These are phyloP conservation scores for Aspergillus neotritici DNA, from an alignment of 2,329 filamentous ascomycete genomes.

Conservation along the genomic window DNA sequence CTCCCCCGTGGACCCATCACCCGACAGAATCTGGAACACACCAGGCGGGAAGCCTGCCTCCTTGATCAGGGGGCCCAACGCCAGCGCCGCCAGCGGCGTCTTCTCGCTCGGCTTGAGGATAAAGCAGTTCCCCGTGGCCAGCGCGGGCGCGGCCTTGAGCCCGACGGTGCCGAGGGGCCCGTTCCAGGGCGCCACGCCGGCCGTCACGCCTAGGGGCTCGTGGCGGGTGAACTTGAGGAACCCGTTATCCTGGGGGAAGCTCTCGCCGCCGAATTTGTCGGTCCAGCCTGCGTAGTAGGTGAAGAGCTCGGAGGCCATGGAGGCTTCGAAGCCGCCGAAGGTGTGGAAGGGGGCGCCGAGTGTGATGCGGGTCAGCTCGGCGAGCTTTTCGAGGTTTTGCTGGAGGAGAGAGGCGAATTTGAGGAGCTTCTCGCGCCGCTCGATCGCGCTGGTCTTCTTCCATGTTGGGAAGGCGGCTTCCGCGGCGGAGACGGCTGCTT, in stretches of 20 bases:
- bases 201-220: conserved; percentile 14
- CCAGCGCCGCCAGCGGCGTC: too few species aligned
- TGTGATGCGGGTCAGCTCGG: neutral
- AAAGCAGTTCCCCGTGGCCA: too few species aligned
- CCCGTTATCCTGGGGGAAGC: conserved; percentile 16
- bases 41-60: too few species aligned
- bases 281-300: conserved; percentile 9
- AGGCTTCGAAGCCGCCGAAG: neutral
- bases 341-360: neutral
- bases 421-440: neutral
- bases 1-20: too few species aligned
- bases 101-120: too few species aligned
- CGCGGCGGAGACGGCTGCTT: neutral
- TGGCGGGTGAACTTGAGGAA: conserved; percentile 11
- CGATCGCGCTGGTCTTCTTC: neutral
- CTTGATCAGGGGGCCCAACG: too few species aligned
- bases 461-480: neutral
- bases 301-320: neutral
- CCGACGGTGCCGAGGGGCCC: conserved; percentile 3
- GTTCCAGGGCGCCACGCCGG: conserved; percentile 17
- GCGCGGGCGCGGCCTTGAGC: conserved; percentile 5
- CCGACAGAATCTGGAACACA: too few species aligned
- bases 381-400: neutral
- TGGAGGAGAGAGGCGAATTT: neutral
- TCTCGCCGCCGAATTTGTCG: conserved; percentile 15